Conservation (phyloP, 1,139 yeast genomes). For the Pichia sp. region DNA sequence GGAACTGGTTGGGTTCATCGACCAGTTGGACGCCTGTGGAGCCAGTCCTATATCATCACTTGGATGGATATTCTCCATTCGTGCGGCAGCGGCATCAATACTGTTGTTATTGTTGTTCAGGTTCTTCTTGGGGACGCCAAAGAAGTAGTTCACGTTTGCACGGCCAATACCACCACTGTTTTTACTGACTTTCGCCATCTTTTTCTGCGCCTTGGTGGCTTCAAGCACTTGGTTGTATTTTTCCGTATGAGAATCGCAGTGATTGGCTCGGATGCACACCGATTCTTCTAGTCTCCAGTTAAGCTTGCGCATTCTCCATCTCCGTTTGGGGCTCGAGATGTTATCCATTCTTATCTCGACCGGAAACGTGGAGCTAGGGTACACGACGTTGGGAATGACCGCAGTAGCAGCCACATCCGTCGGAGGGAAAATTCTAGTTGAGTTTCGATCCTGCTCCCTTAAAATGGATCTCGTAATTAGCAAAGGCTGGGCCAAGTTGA, state of each 20-base stretch:
- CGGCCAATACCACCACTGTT: constrained; percentile 23
- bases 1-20: constrained; percentile 10
- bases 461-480: constrained; percentile 69
- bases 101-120: constrained; percentile 7
- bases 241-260: constrained; percentile 47
- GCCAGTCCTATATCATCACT: constrained; percentile 9
- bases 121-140: constrained; percentile 19
- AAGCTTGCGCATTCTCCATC: constrained; percentile 92
- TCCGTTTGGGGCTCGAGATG: constrained; percentile 45
- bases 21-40: constrained; percentile 24
- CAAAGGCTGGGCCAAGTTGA: constrained; percentile 55
- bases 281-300: constrained; percentile 89
- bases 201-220: constrained; percentile 25
- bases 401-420: constrained; percentile 85
- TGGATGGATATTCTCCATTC: constrained; percentile 1
- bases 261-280: constrained; percentile 47
- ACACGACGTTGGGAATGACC: constrained; percentile 77
- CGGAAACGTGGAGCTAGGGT: constrained; percentile 81
- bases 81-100: constrained; percentile 1
- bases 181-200: constrained; percentile 17
- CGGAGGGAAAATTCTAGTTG: constrained; percentile 90
- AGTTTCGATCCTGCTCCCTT: constrained; percentile 78
- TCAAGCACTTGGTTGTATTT: constrained; percentile 43
- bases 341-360: constrained; percentile 80
- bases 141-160: constrained; percentile 20